These are phyloP conservation scores for Torrubiella hemipterigena DNA, from an alignment of 2,329 filamentous ascomycete genomes.

Conservation along the genomic window DNA sequence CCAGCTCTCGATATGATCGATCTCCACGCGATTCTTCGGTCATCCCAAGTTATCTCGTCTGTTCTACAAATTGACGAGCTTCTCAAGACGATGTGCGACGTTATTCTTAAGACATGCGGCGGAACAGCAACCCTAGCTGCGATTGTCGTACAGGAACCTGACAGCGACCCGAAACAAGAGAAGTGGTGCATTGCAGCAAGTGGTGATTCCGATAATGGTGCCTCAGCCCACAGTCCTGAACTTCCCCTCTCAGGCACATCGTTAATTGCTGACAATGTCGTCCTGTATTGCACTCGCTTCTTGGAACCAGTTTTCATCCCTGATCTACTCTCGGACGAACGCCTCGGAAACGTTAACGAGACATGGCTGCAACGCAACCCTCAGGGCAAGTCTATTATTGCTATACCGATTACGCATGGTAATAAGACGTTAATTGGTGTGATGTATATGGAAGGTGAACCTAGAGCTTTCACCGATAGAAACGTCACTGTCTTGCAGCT, in stretches of 20 bases:
- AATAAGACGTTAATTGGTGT: constrained; percentile 59
- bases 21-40: constrained; percentile 64
- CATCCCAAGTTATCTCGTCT: constrained; percentile 69
- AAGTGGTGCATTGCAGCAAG: constrained; percentile 64
- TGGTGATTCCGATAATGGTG: constrained; percentile 57
- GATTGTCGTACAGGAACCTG: constrained; percentile 61
- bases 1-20: constrained; percentile 76
- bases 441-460: constrained; percentile 63
- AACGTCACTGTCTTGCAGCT: constrained; percentile 56
- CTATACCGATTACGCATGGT: constrained; percentile 68
- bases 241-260: constrained; percentile 54
- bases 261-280: constrained; percentile 63
- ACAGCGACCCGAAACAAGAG: constrained; percentile 21
- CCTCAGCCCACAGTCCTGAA: constrained; percentile 53
- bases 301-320: constrained; percentile 63
- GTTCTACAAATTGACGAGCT: constrained; percentile 65
- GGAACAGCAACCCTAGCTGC: constrained; percentile 58
- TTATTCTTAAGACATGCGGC: constrained; percentile 67
- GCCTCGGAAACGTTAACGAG: constrained; percentile 64
- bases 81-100: constrained; percentile 69
- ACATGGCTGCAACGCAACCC: constrained; percentile 58
- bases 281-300: constrained; percentile 67
- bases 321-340: constrained; percentile 62
- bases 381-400: constrained; percentile 61
- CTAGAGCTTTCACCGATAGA: constrained; percentile 66